Base-by-base conservation (phyloP, 2,329 filamentous ascomycete species). In the Ceratocystis cubensis region DNA sequence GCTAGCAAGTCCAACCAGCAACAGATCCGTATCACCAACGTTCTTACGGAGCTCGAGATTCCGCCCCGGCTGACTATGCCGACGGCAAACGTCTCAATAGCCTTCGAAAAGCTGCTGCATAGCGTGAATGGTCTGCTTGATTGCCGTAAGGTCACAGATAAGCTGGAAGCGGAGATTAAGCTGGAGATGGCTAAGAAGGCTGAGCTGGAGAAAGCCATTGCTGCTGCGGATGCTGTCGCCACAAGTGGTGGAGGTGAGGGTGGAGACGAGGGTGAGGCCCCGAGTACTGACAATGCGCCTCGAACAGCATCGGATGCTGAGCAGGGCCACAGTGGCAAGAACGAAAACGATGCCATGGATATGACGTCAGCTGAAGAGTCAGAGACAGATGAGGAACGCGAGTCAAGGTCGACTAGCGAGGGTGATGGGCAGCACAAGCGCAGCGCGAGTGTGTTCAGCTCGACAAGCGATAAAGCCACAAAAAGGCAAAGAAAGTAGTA, bases 371-470 rank as follows among this genome's bases (percentile, higher is more conserved):
- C 70, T 1, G 70, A 72, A 8, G 74, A 73, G 63, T 73, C 73
- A 56, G 75, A 75, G 46, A 20, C 46, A 50, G 46, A 50, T 28
- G 71, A 75, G 69, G 72, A 72, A 57, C 76, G 76, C 1, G 37
- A 73, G 72, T 15, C 78, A 76, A 69, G 78, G 78, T 69, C 73
- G 76, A 46, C 50, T 3, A 46, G 56, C 13, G 62, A 64, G 1
- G 45, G 50, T 17, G 61, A 59, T 56, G 61, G 46, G 53, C 74
- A 73, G 7, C 86, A 88, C 70, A 95, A 95, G 78, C 83, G 91
- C 68, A 94, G 90, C 73, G 89, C 89, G 1, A 95, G 90, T 74
- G 89, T 91, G 41, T 74, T 95, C 65, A 93, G 89, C 74, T 78
- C 80, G 17, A 77, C 78, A 5, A 91, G 88, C 73, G 86, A 90